A percentile compares a stretch with the other conserved stretches of the same genome.
Evolutionary conservation across 2,329 filamentous ascomycete species (phyloP).

Genomic region (Cercospora sp.): DNA sequence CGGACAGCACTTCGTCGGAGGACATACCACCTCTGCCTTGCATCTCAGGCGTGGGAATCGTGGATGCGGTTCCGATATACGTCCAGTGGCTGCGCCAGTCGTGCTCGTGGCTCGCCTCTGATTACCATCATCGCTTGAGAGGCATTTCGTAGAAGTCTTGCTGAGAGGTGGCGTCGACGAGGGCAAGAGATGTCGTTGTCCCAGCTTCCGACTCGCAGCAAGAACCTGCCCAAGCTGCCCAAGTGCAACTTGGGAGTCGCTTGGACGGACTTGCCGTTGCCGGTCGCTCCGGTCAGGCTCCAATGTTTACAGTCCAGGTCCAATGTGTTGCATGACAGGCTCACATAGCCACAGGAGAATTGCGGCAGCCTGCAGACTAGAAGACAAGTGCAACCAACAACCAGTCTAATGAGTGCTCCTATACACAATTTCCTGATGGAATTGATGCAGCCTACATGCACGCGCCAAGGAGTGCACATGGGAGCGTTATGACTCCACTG

Average conservation of each 20-base stretch:
- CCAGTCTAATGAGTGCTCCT: not conserved
- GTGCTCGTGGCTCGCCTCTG: too few species aligned
- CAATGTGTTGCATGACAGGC: not conserved
- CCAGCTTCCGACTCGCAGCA: too few species aligned
- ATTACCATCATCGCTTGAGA: too few species aligned
- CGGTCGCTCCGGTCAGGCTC: not conserved
- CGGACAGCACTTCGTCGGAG: not conserved
- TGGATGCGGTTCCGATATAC: too few species aligned
- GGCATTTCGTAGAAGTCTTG: too few species aligned
- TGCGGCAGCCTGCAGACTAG: not conserved
- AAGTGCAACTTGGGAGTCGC: too few species aligned
- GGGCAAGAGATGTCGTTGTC: too few species aligned
- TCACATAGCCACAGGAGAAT: not conserved
- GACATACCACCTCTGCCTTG: not conserved
- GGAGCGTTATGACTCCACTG: not conserved
- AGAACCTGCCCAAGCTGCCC: too few species aligned
- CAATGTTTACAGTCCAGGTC: not conserved
- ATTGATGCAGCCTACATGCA: conserved; percentile 8
- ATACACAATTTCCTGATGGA: not conserved
- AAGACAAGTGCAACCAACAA: not conserved
- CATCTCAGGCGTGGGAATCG: too few species aligned
- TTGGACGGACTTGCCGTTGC: not conserved
- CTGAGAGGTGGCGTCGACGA: too few species aligned
- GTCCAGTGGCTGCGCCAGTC: too few species aligned
- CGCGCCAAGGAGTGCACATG: conserved; percentile 9